These are phyloP conservation scores for Asterochloris sp. DNA, from an alignment of 139 green algal species.

Conservation along the genomic window DNA sequence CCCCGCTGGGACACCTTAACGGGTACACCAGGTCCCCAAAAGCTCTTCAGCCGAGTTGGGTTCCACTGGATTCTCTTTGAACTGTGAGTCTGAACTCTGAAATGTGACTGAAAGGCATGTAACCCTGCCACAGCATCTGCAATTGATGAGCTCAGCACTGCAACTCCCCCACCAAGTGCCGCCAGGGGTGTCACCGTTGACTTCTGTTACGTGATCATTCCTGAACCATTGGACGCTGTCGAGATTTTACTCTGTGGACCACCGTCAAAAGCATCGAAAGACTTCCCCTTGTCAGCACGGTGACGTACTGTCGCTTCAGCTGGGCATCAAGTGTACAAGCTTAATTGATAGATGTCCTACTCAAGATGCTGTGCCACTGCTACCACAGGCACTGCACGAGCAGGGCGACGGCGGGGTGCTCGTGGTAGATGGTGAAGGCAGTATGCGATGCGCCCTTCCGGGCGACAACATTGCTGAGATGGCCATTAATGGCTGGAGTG, in stretches of 20 bases:
- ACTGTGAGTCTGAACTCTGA: too few relatives aligned
- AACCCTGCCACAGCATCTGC: too few relatives aligned
- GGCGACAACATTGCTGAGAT: constrained; percentile 92
- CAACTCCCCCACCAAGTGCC: constrained; percentile 63
- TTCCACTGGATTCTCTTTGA: too few relatives aligned
- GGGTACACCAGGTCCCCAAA: too few relatives aligned
- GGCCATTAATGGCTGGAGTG: constrained; percentile 91
- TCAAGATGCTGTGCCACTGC: background rate
- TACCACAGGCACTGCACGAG: constrained; percentile 67
- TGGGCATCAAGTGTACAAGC: background rate
- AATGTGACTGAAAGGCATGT: too few relatives aligned
- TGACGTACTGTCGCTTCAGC: background rate
- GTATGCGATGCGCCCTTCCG: constrained; percentile 85
- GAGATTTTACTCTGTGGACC: constrained; percentile 47
- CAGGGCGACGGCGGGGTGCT: constrained; percentile 79
- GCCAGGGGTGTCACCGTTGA: constrained; percentile 74
- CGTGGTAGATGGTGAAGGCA: constrained; percentile 89
- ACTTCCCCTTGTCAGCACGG: constrained; percentile 86
- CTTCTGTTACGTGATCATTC: constrained; percentile 72
- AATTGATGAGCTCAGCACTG: too few relatives aligned
- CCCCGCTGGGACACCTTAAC: too few relatives aligned
- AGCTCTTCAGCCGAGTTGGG: too few relatives aligned
- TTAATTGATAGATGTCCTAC: background rate
- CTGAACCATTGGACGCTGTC: constrained; percentile 57
- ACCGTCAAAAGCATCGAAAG: constrained; percentile 92